phyloP scores from a whole-genome alignment of 1,284 basidiomycete species.

The Heterobasidion parviporum region DNA sequence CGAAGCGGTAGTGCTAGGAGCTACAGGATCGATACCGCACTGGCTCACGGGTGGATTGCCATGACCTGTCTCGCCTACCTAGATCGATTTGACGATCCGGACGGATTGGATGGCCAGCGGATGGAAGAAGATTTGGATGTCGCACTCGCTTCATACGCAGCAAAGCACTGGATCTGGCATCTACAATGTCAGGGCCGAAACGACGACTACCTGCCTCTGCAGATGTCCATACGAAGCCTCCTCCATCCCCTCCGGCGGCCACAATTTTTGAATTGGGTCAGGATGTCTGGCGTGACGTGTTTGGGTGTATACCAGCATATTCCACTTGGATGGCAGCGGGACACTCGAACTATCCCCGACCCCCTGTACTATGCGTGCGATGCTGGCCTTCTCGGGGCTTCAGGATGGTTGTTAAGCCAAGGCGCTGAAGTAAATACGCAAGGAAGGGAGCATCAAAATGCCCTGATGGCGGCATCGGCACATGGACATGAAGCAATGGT shows the following conservation, averaged over 20 bases:
- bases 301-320: no score
- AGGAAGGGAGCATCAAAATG: not conserved
- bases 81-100: not conserved
- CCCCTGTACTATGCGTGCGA: not conserved
- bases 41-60: not conserved
- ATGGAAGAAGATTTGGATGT: not conserved
- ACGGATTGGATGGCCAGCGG: not conserved
- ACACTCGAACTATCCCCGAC: no score
- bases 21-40: not conserved
- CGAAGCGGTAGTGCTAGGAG: not conserved
- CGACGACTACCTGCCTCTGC: no score
- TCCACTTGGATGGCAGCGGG: no score
- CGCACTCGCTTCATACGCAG: not conserved
- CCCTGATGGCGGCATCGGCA: not conserved
- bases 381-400: not conserved
- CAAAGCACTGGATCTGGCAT: not conserved
- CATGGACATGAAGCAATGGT: not conserved
- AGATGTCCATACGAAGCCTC: no score
- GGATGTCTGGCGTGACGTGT: no score
- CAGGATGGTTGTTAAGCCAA: not conserved
- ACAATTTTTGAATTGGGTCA: no score
- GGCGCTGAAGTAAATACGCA: not conserved
- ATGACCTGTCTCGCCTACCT: not conserved
- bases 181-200: not conserved
- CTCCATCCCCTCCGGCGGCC: no score